These are phyloP conservation scores for Coniochaeta sp. DNA, from an alignment of 2,329 filamentous ascomycete species.

Conservation along the genomic window DNA sequence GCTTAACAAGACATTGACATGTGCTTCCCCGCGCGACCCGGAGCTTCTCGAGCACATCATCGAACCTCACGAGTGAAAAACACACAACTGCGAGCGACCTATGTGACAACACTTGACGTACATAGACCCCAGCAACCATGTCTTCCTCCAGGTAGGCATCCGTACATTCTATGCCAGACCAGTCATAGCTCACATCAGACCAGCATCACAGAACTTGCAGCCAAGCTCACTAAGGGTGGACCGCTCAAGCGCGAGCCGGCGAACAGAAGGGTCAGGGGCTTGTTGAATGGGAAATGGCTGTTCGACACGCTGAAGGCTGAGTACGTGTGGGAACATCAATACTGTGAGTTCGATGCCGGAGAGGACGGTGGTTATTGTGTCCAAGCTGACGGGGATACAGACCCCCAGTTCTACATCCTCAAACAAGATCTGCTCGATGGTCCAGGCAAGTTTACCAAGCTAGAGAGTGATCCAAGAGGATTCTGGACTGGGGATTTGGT, in stretches of 20 bases:
- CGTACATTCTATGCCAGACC: too few species aligned
- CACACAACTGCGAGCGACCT: too few species aligned
- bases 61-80: too few species aligned
- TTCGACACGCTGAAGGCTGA: constrained; percentile 24
- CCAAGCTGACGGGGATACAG: constrained; percentile 5
- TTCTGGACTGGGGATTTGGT: constrained; percentile 14
- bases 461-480: constrained; percentile 5
- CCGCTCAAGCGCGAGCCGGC: constrained; percentile 22
- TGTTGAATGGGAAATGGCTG: constrained; percentile 20
- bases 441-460: constrained; percentile 4
- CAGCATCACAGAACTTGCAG: neutral
- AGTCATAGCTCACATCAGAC: too few species aligned
- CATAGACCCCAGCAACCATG: too few species aligned
- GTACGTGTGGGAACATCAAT: constrained; percentile 29
- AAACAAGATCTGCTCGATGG: constrained; percentile 11
- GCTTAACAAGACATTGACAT: too few species aligned
- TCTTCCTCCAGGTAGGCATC: too few species aligned
- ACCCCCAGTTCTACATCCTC: constrained; percentile 26
- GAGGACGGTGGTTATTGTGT: neutral
- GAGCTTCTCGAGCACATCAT: too few species aligned
- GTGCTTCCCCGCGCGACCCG: too few species aligned
- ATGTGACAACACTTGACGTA: too few species aligned
- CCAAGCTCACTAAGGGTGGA: constrained; percentile 13
- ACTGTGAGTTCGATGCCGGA: constrained; percentile 13
- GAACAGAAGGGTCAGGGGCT: constrained; percentile 23